Evolutionary conservation across 441 rosid genomes (phyloP), one percentile per base, ranked within the genome.

Genomic region (Theobroma grandiflorum): DNA sequence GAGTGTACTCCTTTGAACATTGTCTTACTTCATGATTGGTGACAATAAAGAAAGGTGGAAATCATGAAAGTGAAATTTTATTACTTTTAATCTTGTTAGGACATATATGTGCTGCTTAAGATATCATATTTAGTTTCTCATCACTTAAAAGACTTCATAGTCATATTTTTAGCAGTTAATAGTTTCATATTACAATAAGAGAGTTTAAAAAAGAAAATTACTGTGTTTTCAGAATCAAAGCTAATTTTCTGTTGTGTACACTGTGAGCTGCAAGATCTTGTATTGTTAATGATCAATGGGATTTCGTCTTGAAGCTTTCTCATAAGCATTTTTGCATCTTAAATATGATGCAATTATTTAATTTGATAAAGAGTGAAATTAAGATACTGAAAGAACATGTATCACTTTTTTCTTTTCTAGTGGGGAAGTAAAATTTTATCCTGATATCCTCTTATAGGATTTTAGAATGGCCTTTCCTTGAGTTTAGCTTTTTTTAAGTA

Each of bases 301-400:
- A 55, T 73, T 73, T 73, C 55, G 50, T 73, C 0, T 2, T 53
- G 65, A 73, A 38, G 63, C 45, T 73, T 55, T 73, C 15, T 22
- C 50, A 40, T 74, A 40, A 40, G 38, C 65, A 20, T 20, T 74
- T 72, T 74, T 57, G 52, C 52, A 57, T 74, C 66, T 74, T 6
- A 57, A 74, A 74, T 57, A 58, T 40, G 53, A 10, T 22, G 37
- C 66, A 40, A 42, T 40, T 57, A 74, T 74, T 20, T 40, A 22
- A 22, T 74, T 20, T 6, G 33, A 38, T 40, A 20, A 14, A 8
- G 38, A 40, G 38, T 57, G 18, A 57, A 58, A 40, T 74, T 57
- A 22, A 58, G n/a, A 15, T 40, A 57, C 40, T 58, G 66, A 57
- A 57, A 40, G 38, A 57, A 74, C 77, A 55, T 73, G 37, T 45